phyloP scores from a whole-genome alignment of 306 rosid species.

The Dicorynia guianensis region DNA sequence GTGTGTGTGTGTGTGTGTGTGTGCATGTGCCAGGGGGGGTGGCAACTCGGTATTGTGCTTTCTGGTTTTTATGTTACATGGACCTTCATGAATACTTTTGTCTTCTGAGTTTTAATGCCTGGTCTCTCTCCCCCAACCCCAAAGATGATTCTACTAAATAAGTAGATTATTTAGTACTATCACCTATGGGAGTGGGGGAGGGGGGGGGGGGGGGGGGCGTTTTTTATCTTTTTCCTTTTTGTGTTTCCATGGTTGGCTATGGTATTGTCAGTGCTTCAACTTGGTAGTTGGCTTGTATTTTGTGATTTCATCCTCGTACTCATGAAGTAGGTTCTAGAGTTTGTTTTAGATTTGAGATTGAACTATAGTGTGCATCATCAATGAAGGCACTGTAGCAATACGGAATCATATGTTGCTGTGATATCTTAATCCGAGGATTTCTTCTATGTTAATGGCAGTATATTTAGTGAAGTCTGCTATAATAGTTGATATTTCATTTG shows the following conservation, averaged over 20 bases:
- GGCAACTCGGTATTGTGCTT: not conserved
- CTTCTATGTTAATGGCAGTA: not conserved
- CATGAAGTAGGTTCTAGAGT: too few species aligned
- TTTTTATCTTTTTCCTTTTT: not conserved
- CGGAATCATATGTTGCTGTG: not conserved
- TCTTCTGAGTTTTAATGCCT: not conserved
- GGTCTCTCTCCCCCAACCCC: too few species aligned
- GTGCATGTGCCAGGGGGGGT: not conserved
- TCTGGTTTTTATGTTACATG: conserved; percentile 1
- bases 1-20: not conserved
- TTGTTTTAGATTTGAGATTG: conserved; percentile 8
- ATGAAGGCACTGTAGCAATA: not conserved
- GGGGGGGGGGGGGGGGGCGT: too few species aligned
- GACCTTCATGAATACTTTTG: conserved; percentile 3
- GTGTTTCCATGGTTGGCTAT: not conserved
- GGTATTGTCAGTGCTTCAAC: conserved; percentile 4
- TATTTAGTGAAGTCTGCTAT: conserved; percentile 17
- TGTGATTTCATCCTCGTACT: not conserved
- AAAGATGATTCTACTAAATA: too few species aligned
- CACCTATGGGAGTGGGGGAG: too few species aligned
- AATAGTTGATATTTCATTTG: conserved; percentile 24
- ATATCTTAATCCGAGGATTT: conserved; percentile 8
- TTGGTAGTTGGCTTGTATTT: not conserved
- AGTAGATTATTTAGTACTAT: too few species aligned
- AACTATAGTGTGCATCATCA: conserved; percentile 30